Percentiles rank a stretch among this genome's conserved stretches.
Evolutionary conservation across 2,329 filamentous ascomycete genomes (phyloP).

Genomic region (Pestalotiopsis fici): DNA sequence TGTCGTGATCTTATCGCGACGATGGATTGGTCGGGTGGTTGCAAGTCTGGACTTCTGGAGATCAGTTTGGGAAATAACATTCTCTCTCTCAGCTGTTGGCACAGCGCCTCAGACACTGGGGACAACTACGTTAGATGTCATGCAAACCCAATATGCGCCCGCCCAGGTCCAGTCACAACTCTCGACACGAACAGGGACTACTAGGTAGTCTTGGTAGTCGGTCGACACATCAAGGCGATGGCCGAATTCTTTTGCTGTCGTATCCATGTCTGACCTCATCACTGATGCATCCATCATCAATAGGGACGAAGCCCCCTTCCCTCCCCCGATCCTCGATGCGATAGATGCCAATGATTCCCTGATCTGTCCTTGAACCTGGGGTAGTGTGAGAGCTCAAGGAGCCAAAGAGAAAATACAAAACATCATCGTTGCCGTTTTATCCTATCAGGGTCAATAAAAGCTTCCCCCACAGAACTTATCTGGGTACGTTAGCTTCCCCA

Average conservation of each 20-base stretch:
- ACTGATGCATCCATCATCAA: background rate
- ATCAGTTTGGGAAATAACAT: background rate
- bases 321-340: background rate
- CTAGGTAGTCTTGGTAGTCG: slow-evolving; percentile 3
- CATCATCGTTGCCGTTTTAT: slow-evolving; percentile 5
- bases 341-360: slow-evolving; percentile 4
- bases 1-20: background rate
- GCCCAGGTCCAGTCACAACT: background rate
- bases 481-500: slow-evolving; percentile 9
- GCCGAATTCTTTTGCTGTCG: background rate
- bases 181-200: background rate
- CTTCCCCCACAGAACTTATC: slow-evolving; percentile 26
- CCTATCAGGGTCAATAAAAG: slow-evolving; percentile 20
- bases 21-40: background rate
- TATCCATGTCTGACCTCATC: slow-evolving; percentile 9
- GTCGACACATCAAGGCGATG: background rate
- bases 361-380: slow-evolving; percentile 22
- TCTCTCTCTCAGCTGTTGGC: background rate
- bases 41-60: background rate
- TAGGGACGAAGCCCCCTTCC: background rate
- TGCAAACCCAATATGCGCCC: background rate
- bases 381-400: slow-evolving; percentile 18
- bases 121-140: background rate
- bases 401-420: background rate
- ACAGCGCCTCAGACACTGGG: background rate